phyloP scores from a whole-genome alignment of 345 rosid species.

The Eucalyptus cloeziana region DNA sequence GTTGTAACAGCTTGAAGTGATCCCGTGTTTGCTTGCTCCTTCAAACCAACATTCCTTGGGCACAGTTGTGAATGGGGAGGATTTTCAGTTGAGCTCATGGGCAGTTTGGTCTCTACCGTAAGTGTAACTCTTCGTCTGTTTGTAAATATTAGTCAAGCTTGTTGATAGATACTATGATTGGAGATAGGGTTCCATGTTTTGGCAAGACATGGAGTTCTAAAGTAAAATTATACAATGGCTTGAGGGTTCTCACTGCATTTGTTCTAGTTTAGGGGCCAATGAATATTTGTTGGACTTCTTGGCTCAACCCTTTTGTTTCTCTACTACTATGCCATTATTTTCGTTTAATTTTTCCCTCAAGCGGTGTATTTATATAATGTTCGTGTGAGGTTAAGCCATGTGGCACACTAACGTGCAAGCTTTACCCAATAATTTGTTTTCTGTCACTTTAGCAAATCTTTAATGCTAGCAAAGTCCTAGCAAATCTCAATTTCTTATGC shows the following conservation, averaged over 20 bases:
- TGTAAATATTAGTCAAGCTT: neutral
- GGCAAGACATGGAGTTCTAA: neutral
- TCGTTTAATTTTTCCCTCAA: neutral
- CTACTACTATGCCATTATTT: neutral
- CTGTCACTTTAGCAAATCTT: neutral
- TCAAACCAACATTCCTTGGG: slow-evolving; percentile 18
- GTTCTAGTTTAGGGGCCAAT: neutral
- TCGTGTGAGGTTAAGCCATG: neutral
- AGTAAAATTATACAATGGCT: neutral
- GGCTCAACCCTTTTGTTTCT: neutral
- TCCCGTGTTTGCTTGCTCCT: slow-evolving; percentile 76
- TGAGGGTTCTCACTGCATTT: neutral
- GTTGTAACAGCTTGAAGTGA: slow-evolving; percentile 70
- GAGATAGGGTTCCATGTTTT: neutral
- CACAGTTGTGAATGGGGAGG: slow-evolving; percentile 6
- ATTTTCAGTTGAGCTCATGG: slow-evolving; percentile 29
- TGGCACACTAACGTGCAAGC: neutral
- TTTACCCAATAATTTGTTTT: neutral
- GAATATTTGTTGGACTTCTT: neutral
- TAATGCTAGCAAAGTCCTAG: neutral
- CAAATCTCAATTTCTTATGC: neutral
- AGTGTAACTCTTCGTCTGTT: slow-evolving; percentile 4
- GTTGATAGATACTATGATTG: neutral
- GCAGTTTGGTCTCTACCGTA: slow-evolving; percentile 80
- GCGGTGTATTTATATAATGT: neutral